phyloP scores from a whole-genome alignment of 805 yeast genomes.

The Ogataea sp. region DNA sequence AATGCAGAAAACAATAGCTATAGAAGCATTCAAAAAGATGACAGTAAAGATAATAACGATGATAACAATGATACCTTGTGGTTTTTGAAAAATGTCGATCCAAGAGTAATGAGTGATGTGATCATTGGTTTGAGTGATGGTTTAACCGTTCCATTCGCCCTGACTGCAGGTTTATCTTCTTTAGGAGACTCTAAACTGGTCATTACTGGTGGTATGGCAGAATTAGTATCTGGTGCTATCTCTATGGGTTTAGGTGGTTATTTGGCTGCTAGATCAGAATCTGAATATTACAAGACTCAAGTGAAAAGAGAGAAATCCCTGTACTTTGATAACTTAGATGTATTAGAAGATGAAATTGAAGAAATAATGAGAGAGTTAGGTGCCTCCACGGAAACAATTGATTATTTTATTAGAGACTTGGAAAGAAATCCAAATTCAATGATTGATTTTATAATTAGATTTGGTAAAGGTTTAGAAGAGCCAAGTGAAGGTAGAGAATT shows the following conservation, averaged over 20 bases:
- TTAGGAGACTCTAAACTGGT: constrained; percentile 86
- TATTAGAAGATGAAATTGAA: constrained; percentile 68
- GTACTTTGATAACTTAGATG: constrained; percentile 56
- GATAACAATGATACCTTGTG: neutral
- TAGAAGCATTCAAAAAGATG: too few relatives aligned
- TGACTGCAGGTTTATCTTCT: constrained; percentile 91
- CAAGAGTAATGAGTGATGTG: constrained; percentile 88
- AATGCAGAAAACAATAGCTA: too few relatives aligned
- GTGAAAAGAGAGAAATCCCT: constrained; percentile 63
- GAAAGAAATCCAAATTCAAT: constrained; percentile 69
- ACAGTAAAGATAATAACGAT: neutral
- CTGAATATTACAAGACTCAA: constrained; percentile 64
- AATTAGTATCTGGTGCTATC: constrained; percentile 92
- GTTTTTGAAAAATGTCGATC: constrained; percentile 56
- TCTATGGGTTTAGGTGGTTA: constrained; percentile 98
- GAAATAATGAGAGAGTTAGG: constrained; percentile 75
- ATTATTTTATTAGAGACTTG: constrained; percentile 68
- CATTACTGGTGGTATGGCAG: constrained; percentile 97
- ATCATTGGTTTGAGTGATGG: constrained; percentile 95
- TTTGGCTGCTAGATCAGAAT: constrained; percentile 87
- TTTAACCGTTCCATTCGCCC: constrained; percentile 95
- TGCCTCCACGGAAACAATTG: constrained; percentile 63
- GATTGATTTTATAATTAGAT: constrained; percentile 81
- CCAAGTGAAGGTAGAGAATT: constrained; percentile 90
- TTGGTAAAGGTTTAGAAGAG: constrained; percentile 89